Base-by-base conservation (phyloP, 1,284 basidiomycete genomes). In the Trametes polyzona region DNA sequence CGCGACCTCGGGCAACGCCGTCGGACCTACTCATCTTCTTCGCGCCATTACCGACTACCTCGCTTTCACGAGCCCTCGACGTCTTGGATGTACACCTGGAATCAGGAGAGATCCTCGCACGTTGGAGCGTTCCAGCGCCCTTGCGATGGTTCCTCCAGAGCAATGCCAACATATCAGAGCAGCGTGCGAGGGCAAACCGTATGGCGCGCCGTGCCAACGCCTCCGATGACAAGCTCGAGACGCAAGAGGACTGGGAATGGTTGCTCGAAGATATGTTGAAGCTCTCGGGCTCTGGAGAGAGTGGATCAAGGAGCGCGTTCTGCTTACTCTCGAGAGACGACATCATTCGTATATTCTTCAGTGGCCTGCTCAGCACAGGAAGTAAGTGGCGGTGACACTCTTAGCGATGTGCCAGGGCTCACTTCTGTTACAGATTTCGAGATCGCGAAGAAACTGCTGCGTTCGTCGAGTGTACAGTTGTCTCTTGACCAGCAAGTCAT, bases 31-130 rank as follows among this genome's bases (percentile, higher is more conserved):
- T 90, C 60, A 63, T 88, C n/a, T 93, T 95, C 76, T 93, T 94
- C 77, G 80, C 83, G 56, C 88, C 92, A 16, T 78, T 96, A 12
- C 84, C 87, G 0, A 74, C 87, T 19, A 74, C 83, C 4, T 86
- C 90, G 0, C 77, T 97, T 4, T 95, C 93, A 0, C 83, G 85
- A 46, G 86, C 89, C 7, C 81, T 98, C 30, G 95, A 98, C 70
- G 85, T 95, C 46, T 81, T 97, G 44, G 95, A 98, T 72, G 84
- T 96, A 1, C 95, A 97, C 71, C 81, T 98, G n/a, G 92, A 95
- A 69, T 90, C 90, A 0, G 95, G 93, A 14, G 95, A 97, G 74
- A 92, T 94, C 44, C 77, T 98, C 19, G 83, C 92, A 3, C 81
- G 93, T 40, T 97, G 95, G 93, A 83, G 83, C 65, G 90, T 91